Percentiles rank a stretch among this genome's conserved stretches.
phyloP scores from a whole-genome alignment of 2,329 filamentous ascomycete genomes.

The Calonectria pseudoreteaudii region DNA sequence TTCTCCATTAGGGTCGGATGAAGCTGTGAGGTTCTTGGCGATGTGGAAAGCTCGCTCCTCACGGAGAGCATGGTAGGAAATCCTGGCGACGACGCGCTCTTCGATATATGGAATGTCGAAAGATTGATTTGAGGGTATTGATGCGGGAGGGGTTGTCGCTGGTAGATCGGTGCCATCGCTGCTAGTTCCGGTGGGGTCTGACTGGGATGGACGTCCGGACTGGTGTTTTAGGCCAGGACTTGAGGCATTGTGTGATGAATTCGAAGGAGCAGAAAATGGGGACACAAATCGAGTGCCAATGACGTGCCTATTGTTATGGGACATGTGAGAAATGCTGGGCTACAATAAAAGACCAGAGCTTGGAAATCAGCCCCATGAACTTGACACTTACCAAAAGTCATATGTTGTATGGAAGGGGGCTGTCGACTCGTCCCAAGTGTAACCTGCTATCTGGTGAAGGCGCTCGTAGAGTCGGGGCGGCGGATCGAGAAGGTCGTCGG shows the following conservation, averaged over 20 bases:
- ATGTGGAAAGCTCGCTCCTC: constrained; percentile 91
- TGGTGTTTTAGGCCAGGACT: constrained; percentile 58
- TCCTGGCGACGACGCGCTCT: constrained; percentile 79
- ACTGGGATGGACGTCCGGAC: constrained; percentile 57
- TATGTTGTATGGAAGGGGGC: constrained; percentile 76
- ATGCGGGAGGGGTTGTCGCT: constrained; percentile 52
- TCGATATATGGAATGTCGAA: constrained; percentile 67
- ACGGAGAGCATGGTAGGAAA: constrained; percentile 84
- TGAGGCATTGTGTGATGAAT: constrained; percentile 56
- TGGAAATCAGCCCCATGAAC: background rate
- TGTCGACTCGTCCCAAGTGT: constrained; percentile 78
- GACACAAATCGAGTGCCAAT: constrained; percentile 71
- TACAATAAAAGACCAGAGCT: background rate
- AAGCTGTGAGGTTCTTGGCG: constrained; percentile 76
- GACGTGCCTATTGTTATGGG: constrained; percentile 65
- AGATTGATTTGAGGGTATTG: constrained; percentile 48
- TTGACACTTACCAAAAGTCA: constrained; percentile 79
- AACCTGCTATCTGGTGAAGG: constrained; percentile 78
- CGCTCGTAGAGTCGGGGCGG: constrained; percentile 79
- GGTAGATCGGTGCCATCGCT: constrained; percentile 52
- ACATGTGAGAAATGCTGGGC: constrained; percentile 31
- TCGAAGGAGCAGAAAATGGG: constrained; percentile 60
- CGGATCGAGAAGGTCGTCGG: constrained; percentile 70
- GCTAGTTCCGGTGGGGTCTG: constrained; percentile 52
- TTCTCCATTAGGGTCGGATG: constrained; percentile 77